Evolutionary conservation across 1,284 basidiomycete species (phyloP).

Genomic region (Trichosporon asahii): DNA sequence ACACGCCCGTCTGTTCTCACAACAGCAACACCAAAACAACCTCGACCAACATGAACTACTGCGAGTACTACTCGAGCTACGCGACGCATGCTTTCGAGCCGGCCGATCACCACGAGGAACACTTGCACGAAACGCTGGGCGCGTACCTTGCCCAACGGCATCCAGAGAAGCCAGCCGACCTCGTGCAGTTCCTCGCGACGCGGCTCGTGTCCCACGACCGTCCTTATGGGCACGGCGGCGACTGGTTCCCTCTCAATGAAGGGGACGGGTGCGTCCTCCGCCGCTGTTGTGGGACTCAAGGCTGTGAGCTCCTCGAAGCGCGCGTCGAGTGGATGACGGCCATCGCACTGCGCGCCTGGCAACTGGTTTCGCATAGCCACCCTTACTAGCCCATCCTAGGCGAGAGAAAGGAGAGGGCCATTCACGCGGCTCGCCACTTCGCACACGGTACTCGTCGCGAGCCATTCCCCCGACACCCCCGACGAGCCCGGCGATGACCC

Average conservation of each 20-base stretch:
- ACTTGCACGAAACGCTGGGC: constrained; percentile 30
- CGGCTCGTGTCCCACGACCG: constrained; percentile 33
- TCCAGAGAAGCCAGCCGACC: constrained; percentile 25
- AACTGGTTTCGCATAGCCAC: not conserved
- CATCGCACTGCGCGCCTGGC: not conserved
- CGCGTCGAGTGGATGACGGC: not conserved
- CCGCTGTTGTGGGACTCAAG: not conserved
- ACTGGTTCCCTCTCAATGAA: constrained; percentile 28
- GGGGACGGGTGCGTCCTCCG: constrained; percentile 4
- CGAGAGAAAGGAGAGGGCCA: not conserved
- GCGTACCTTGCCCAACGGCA: constrained; percentile 30
- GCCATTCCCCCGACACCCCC: no score
- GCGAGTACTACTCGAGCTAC: not conserved
- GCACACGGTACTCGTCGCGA: no score
- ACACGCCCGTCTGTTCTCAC: not conserved
- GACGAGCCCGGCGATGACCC: no score
- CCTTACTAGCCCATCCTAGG: not conserved
- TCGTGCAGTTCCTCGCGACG: constrained; percentile 34
- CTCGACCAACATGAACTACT: not conserved
- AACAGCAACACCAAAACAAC: not conserved
- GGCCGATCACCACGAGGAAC: constrained; percentile 1
- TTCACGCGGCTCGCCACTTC: no score
- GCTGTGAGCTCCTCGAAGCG: not conserved
- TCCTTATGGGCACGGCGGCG: constrained; percentile 31
- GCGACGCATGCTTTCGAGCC: not conserved